Conservation (phyloP, 257 asterid species). For the Knoxia roxburghii region DNA sequence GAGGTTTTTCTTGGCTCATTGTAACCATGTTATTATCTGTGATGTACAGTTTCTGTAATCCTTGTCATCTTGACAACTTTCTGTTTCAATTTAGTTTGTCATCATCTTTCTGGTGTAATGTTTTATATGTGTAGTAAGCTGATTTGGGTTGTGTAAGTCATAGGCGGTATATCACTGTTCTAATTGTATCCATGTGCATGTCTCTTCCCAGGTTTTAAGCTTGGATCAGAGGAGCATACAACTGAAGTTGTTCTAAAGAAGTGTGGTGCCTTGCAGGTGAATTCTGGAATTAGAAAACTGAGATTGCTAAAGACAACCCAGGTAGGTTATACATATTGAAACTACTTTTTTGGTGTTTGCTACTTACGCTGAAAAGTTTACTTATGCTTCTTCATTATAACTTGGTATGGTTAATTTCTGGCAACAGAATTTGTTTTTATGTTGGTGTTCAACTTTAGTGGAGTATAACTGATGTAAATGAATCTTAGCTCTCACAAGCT, state of each 20-base stretch:
- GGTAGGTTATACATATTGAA: conserved; percentile 36
- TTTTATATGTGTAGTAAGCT: too few species aligned
- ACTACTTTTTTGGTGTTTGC: not conserved
- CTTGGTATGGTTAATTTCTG: too few species aligned
- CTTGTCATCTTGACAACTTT: too few species aligned
- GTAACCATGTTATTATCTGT: not conserved
- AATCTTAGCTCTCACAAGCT: not conserved
- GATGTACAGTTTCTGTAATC: too few species aligned
- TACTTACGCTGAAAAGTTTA: too few species aligned
- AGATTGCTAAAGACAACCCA: conserved; percentile 85
- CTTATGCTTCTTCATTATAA: too few species aligned
- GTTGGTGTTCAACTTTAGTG: not conserved
- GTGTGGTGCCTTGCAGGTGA: conserved; percentile 56
- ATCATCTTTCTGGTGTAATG: too few species aligned
- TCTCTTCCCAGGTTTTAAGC: conserved; percentile 63
- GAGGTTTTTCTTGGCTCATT: not conserved
- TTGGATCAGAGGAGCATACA: conserved; percentile 89
- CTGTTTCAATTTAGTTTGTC: too few species aligned
- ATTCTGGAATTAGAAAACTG: conserved; percentile 83
- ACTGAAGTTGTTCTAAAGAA: conserved; percentile 67
- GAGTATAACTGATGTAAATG: not conserved
- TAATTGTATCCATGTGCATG: not conserved
- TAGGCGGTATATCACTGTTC: not conserved
- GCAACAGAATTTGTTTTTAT: too few species aligned
- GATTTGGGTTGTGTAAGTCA: too few species aligned